Conservation (phyloP, 2,329 filamentous ascomycete species). For the Hymenoscyphus repandus region DNA sequence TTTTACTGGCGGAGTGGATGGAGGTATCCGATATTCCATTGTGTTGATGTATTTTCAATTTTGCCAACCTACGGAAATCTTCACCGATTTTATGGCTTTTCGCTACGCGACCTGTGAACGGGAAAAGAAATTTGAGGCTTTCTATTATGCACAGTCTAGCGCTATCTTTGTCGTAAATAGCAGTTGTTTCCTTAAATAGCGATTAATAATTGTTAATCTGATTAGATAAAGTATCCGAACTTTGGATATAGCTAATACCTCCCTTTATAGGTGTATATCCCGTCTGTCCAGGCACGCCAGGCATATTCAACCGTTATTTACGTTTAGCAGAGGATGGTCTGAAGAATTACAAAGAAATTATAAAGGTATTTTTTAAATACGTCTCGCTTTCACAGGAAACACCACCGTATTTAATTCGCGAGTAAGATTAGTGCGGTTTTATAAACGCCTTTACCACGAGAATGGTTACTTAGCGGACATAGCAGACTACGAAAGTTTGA, state of each 20-base stretch:
- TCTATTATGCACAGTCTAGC: too few relatives aligned
- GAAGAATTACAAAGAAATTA: constrained; percentile 55
- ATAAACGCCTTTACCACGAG: constrained; percentile 83
- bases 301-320: constrained; percentile 61
- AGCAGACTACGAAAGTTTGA: constrained; percentile 76
- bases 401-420: constrained; percentile 76
- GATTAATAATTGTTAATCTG: not conserved
- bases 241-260: constrained; percentile 1
- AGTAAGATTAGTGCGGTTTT: constrained; percentile 80
- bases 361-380: constrained; percentile 71
- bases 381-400: constrained; percentile 77
- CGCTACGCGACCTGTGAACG: too few relatives aligned
- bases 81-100: too few relatives aligned
- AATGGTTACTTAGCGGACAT: constrained; percentile 80
- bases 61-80: too few relatives aligned
- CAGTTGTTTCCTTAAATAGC: too few relatives aligned
- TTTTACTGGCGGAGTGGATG: too few relatives aligned
- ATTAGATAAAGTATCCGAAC: not conserved
- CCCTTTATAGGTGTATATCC: constrained; percentile 45
- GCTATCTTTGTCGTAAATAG: too few relatives aligned
- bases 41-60: too few relatives aligned
- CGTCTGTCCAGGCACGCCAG: constrained; percentile 59
- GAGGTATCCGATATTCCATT: too few relatives aligned
- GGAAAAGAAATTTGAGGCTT: too few relatives aligned
- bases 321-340: constrained; percentile 61